Evolutionary conservation across 164 flowering plant genomes (phyloP), one percentile per base, ranked within the genome.

Genomic region (Magnolia officinalis): DNA sequence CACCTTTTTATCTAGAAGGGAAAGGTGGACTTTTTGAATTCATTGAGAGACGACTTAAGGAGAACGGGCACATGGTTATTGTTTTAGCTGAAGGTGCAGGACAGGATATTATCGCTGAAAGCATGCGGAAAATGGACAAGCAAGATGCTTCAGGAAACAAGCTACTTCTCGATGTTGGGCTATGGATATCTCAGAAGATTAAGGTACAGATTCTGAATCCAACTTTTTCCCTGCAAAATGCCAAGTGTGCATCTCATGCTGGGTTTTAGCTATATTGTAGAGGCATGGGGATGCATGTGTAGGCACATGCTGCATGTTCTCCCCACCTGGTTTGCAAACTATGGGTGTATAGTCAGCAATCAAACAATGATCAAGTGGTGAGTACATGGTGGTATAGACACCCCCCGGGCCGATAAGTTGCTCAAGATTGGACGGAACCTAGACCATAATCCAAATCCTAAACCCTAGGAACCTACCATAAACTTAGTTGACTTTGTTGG

Each of bases 31-130:
- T 96, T 70, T 90, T 83, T 76, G 98, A 94, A 78, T 92, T 74
- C 76, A 86, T 92, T 19, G 95, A 90, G 81, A 89, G 82, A 76
- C 80, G 92, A 13, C 92, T 96, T 24, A 96, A 89, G 81, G 98
- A 92, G 85, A 84, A 86, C 75, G 97, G 95, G 19, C 99, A 96
- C 83, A 89, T 96, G 90, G 98, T 96, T 68, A 87, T 96, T 79
- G 99, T 96, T 63, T 80, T 92, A 45, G 99, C 99, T 31, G 99
- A 92, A 86, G 99, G 99, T 31, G 99, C 98, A 51, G 99, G 99
- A n/a, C 96, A 92, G 82, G 92, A 91, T 52, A 86, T 92, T 45
- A 77, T 91, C 67, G 75, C 89, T 63, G 87, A 89, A 74, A 86
- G 91, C 82, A 82, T 82, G 66, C 76, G 64, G 3, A 66, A 85